Evolutionary conservation across 2,329 filamentous ascomycete genomes (phyloP).

Genomic region (Blumeriella jaapii): DNA sequence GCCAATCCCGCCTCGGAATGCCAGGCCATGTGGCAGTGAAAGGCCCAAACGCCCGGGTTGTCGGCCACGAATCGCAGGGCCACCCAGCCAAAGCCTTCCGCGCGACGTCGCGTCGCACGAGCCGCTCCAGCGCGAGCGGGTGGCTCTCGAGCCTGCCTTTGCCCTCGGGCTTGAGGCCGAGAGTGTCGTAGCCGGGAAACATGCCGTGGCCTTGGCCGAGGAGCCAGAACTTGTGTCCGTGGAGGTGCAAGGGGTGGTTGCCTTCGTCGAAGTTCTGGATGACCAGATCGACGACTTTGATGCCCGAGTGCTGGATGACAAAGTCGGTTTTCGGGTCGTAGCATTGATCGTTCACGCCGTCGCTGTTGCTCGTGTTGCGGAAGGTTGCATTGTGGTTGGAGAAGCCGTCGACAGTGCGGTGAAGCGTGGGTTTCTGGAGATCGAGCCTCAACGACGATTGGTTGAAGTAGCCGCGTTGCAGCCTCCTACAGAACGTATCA

Average conservation of each 20-base stretch:
- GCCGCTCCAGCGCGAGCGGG: constrained; percentile 27
- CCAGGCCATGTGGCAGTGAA: constrained; percentile 49
- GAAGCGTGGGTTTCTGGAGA: constrained; percentile 36
- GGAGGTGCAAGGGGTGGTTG: constrained; percentile 64
- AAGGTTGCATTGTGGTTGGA: constrained; percentile 34
- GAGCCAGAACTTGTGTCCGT: constrained; percentile 65
- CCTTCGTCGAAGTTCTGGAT: constrained; percentile 66
- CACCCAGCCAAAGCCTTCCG: constrained; percentile 43
- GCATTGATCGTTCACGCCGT: constrained; percentile 41
- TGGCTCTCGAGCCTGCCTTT: constrained; percentile 27
- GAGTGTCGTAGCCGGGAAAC: constrained; percentile 33
- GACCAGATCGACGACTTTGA: constrained; percentile 57
- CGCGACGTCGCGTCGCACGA: constrained; percentile 40
- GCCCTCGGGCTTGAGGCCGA: constrained; percentile 29
- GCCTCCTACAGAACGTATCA: constrained; percentile 22
- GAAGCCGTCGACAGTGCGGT: constrained; percentile 38
- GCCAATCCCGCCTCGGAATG: constrained; percentile 45
- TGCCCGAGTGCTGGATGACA: constrained; percentile 49
- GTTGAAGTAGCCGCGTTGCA: constrained; percentile 49
- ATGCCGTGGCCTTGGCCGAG: constrained; percentile 49
- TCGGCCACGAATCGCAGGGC: constrained; percentile 43
- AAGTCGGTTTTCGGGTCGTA: constrained; percentile 36
- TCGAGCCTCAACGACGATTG: constrained; percentile 40
- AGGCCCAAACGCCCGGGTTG: constrained; percentile 45
- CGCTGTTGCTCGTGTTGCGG: constrained; percentile 31